phyloP scores from a whole-genome alignment of 2,329 filamentous ascomycete species.

The Chrysoporthe deuterocubensis region DNA sequence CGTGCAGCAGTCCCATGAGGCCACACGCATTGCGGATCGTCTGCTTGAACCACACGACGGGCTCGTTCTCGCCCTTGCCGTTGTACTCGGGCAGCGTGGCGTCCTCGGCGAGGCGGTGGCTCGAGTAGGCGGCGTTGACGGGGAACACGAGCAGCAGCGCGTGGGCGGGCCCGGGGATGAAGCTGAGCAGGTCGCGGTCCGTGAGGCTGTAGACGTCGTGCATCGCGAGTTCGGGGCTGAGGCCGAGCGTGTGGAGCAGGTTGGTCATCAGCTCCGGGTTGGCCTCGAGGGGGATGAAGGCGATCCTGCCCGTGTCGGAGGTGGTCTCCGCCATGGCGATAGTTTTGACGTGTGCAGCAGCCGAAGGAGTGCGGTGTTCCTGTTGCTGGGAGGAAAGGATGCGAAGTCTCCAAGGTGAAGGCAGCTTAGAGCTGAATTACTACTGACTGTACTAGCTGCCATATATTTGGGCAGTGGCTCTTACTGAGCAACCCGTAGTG shows the following conservation, averaged over 20 bases:
- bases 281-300: conserved; percentile 67
- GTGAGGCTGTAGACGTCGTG: conserved; percentile 93
- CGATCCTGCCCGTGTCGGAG: conserved; percentile 33
- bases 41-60: conserved; percentile 92
- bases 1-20: conserved; percentile 85
- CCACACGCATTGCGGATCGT: conserved; percentile 95
- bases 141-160: conserved; percentile 94
- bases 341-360: not conserved
- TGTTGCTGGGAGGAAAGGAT: not conserved
- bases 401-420: not conserved
- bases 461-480: not conserved
- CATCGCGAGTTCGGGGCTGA: conserved; percentile 76
- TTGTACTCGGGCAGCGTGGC: conserved; percentile 63
- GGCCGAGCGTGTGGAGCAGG: conserved; percentile 81
- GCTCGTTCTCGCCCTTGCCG: conserved; percentile 69
- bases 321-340: conserved; percentile 35
- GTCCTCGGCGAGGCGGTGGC: conserved; percentile 76
- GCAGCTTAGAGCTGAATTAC: not conserved
- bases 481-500: conserved; percentile 4
- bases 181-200: conserved; percentile 80
- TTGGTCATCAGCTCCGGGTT: conserved; percentile 89
- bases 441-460: not conserved
- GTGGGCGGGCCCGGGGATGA: conserved; percentile 85
- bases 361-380: not conserved
- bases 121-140: conserved; percentile 78